These are phyloP conservation scores for Clathrospora elynae DNA, from an alignment of 2,329 filamentous ascomycete genomes.

Conservation along the genomic window DNA sequence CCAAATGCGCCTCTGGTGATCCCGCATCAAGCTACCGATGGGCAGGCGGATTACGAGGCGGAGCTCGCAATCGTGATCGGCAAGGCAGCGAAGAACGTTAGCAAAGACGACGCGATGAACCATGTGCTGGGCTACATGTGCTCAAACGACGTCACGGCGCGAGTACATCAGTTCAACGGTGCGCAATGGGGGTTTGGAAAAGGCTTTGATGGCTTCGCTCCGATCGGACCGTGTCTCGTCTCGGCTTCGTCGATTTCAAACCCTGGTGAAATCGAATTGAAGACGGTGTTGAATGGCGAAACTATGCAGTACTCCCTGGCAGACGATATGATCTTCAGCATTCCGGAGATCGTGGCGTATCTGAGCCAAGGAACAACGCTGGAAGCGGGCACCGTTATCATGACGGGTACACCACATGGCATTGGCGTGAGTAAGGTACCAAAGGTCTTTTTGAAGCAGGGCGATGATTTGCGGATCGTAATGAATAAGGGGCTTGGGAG, in stretches of 20 bases:
- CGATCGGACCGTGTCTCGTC: slow-evolving; percentile 57
- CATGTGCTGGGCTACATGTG: slow-evolving; percentile 59
- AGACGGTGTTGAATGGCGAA: slow-evolving; percentile 53
- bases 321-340: slow-evolving; percentile 56
- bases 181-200: slow-evolving; percentile 60
- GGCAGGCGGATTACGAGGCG: slow-evolving; percentile 27
- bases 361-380: slow-evolving; percentile 49
- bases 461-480: slow-evolving; percentile 50
- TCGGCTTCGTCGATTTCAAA: slow-evolving; percentile 47
- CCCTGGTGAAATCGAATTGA: slow-evolving; percentile 48
- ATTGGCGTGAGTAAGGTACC: slow-evolving; percentile 52
- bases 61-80: slow-evolving; percentile 53
- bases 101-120: slow-evolving; percentile 48
- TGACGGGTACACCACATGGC: slow-evolving; percentile 54
- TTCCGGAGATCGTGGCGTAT: slow-evolving; percentile 52
- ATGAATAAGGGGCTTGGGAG: slow-evolving; percentile 36
- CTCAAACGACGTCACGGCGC: slow-evolving; percentile 59
- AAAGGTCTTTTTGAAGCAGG: slow-evolving; percentile 46
- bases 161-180: slow-evolving; percentile 53
- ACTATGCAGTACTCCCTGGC: slow-evolving; percentile 48
- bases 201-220: slow-evolving; percentile 59
- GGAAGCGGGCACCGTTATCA: slow-evolving; percentile 51
- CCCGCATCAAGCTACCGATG: slow-evolving; percentile 17
- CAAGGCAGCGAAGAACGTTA: slow-evolving; percentile 55
- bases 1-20: slow-evolving; percentile 20